These are phyloP conservation scores for Boletus reticuloceps DNA, from an alignment of 768 basidiomycete species.

Conservation along the genomic window DNA sequence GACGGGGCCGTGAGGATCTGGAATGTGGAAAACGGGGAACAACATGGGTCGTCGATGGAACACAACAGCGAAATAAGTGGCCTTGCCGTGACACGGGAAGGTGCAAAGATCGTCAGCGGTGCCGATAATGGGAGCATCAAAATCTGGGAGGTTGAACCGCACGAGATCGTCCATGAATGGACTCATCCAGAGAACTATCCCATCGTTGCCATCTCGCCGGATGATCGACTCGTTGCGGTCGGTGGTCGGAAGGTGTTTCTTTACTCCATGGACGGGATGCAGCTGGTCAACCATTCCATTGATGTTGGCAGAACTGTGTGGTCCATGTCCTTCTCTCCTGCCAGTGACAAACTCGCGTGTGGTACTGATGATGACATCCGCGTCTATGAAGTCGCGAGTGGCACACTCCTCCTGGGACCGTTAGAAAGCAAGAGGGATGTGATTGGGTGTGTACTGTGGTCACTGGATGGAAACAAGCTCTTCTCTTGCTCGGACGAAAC, in stretches of 20 bases:
- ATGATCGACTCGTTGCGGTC: conserved; percentile 2
- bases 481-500: background rate
- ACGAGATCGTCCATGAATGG: background rate
- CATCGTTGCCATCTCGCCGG: background rate
- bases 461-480: conserved; percentile 8
- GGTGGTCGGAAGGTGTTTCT: background rate
- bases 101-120: background rate
- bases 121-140: background rate
- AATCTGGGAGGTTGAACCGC: conserved; percentile 4
- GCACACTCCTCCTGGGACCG: background rate
- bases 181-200: background rate
- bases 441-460: conserved; percentile 3
- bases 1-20: background rate
- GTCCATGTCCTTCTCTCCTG: background rate
- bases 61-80: background rate
- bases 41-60: background rate
- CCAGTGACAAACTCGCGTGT: conserved; percentile 1
- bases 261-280: background rate
- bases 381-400: background rate
- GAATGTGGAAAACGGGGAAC: conserved; percentile 5
- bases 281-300: background rate
- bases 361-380: background rate
- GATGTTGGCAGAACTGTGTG: background rate
- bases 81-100: conserved; percentile 2
- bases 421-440: background rate